Percentiles rank a stretch among this genome's conserved stretches.
phyloP scores from a whole-genome alignment of 495 filamentous ascomycete species.

The Aspergillus ostianus region DNA sequence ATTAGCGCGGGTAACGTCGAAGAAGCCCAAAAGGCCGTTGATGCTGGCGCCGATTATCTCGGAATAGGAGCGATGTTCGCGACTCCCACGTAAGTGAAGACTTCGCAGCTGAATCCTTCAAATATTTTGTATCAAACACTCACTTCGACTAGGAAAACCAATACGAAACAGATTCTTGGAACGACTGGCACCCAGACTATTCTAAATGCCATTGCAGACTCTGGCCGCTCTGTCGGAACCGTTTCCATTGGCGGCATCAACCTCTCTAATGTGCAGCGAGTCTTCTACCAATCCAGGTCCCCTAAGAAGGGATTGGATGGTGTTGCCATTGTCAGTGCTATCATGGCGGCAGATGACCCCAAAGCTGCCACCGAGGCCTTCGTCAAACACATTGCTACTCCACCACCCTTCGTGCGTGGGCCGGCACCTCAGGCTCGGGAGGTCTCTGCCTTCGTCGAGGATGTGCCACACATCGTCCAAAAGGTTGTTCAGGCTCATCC shows the following conservation, averaged over 20 bases:
- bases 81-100: slow-evolving; percentile 64
- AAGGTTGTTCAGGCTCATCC: slow-evolving; percentile 61
- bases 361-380: slow-evolving; percentile 58
- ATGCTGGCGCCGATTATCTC: slow-evolving; percentile 79
- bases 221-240: slow-evolving; percentile 48
- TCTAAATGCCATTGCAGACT: slow-evolving; percentile 53
- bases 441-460: slow-evolving; percentile 37
- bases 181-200: slow-evolving; percentile 73
- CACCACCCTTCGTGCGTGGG: slow-evolving; percentile 47
- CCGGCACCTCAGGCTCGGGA: slow-evolving; percentile 25
- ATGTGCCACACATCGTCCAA: slow-evolving; percentile 56
- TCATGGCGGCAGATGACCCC: slow-evolving; percentile 70
- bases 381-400: slow-evolving; percentile 42
- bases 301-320: slow-evolving; percentile 62
- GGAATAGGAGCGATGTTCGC: slow-evolving; percentile 86
- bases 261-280: slow-evolving; percentile 66
- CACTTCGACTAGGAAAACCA: slow-evolving; percentile 44
- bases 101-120: neutral
- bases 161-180: slow-evolving; percentile 82
- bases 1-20: slow-evolving; percentile 69
- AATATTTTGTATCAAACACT: slow-evolving; percentile 1
- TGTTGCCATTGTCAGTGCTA: slow-evolving; percentile 85
- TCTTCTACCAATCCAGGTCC: slow-evolving; percentile 63
- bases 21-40: slow-evolving; percentile 65
- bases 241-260: slow-evolving; percentile 92